Base-by-base conservation (phyloP, 164 flowering plant genomes). In the Magnolia kwangsiensis region DNA sequence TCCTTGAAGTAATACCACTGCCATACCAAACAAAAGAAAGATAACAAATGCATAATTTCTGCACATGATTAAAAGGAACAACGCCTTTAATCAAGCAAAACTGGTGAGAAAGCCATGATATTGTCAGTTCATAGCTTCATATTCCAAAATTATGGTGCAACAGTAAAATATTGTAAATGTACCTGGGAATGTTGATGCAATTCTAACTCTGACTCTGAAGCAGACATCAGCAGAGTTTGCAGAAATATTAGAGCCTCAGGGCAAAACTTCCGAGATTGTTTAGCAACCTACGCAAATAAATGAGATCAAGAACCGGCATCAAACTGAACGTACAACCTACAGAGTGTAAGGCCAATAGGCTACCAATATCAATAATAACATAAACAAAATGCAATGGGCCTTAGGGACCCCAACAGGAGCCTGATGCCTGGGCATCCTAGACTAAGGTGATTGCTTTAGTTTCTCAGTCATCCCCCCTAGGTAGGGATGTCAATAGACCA, bases 201-300 rank as follows among this genome's bases (percentile, higher is more conserved):
- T 58, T 31, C 77, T 23, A 73, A 74, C 63, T 83, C 86, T 50
- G 81, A 74, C 75, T 79, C 83, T 10, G 79, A 74, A 61, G 95
- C 89, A 77, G 93, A 89, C 80, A 84, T 79, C 77, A 94, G 84
- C 78, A 92, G 70, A 66, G 89, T 84, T 72, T 78, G 86, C 50
- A 94, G 83, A 81, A 92, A 92, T 73, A 84, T 72, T 72, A 94
- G 76, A 55, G 94, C 92, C 86, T 96, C 99, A 65, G 98, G 97
- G 82, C 89, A 96, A 78, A 91, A 88, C 84, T 91, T 96, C 80
- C 66, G 72, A 74, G 98, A 92, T 83, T 92, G 94, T 80, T 86
- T 90, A 55, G 81, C 50, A 13, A 91, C 86, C 99, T 96, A 81
- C 72, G 83, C 27, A 70, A 72, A 16, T 63, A 78, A 65, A 69